A percentile compares a stretch with the other conserved stretches of the same genome.
These are phyloP conservation scores for Trichoderma endophyticum DNA, from an alignment of 2,329 filamentous ascomycete species.

Conservation along the genomic window DNA sequence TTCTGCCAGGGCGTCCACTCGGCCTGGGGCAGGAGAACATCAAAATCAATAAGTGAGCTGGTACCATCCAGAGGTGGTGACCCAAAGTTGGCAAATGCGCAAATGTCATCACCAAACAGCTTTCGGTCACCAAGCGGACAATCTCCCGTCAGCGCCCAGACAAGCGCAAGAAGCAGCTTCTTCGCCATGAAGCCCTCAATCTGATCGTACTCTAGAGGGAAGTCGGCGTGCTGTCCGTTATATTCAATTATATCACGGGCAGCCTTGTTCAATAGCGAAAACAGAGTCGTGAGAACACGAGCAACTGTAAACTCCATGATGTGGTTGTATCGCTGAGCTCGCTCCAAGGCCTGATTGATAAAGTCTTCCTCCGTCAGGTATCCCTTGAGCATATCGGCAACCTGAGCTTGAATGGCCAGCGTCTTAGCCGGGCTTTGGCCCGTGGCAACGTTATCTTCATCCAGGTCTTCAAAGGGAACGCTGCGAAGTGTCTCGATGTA, in stretches of 20 bases:
- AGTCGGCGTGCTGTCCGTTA: slow-evolving; percentile 90
- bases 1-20: slow-evolving; percentile 94
- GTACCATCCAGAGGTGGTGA: slow-evolving; percentile 74
- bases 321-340: slow-evolving; percentile 78
- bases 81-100: slow-evolving; percentile 79
- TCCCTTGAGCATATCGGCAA: slow-evolving; percentile 73
- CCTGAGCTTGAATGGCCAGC: slow-evolving; percentile 71
- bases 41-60: slow-evolving; percentile 91
- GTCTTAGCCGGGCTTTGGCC: slow-evolving; percentile 76
- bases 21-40: slow-evolving; percentile 79
- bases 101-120: slow-evolving; percentile 79
- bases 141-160: slow-evolving; percentile 95
- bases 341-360: slow-evolving; percentile 70
- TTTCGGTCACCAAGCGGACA: slow-evolving; percentile 87
- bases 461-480: slow-evolving; percentile 87
- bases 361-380: slow-evolving; percentile 78
- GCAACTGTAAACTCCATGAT: slow-evolving; percentile 98
- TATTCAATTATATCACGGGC: slow-evolving; percentile 93
- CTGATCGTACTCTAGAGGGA: slow-evolving; percentile 85
- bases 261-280: slow-evolving; percentile 92
- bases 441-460: slow-evolving; percentile 80
- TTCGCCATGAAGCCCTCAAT: slow-evolving; percentile 87
- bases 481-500: slow-evolving; percentile 82
- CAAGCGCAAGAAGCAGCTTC: slow-evolving; percentile 86
- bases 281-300: slow-evolving; percentile 85